phyloP scores from a whole-genome alignment of 163 green algal genomes.

The Scenedesmus sp. region DNA sequence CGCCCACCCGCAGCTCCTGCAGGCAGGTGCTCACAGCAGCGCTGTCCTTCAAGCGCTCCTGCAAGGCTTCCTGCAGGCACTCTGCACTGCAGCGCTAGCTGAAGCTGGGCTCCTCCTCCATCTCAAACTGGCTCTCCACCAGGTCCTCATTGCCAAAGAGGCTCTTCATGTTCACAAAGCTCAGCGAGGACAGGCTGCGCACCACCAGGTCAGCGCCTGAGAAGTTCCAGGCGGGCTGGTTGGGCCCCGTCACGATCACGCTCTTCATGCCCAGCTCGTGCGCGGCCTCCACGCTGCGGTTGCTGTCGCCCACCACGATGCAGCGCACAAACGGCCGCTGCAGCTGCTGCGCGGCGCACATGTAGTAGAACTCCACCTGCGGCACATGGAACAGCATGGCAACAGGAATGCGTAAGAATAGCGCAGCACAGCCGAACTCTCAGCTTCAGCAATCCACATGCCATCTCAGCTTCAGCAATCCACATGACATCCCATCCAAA shows the following conservation, averaged over 20 bases:
- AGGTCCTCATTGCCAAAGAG: slow-evolving; percentile 88
- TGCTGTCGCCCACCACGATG: slow-evolving; percentile 91
- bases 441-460: background rate
- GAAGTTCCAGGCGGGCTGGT: slow-evolving; percentile 91
- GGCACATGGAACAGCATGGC: background rate
- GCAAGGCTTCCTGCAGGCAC: background rate
- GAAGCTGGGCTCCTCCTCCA: slow-evolving; percentile 44
- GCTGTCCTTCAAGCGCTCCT: too few relatives aligned
- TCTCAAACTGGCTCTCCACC: slow-evolving; percentile 61
- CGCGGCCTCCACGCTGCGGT: slow-evolving; percentile 79
- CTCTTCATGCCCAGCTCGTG: slow-evolving; percentile 88
- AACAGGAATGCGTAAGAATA: background rate
- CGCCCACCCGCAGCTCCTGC: background rate
- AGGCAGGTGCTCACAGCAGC: background rate
- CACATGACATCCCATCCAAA: background rate
- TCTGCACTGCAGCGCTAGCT: background rate
- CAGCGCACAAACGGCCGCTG: slow-evolving; percentile 88
- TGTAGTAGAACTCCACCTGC: slow-evolving; percentile 51
- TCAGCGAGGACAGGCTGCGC: slow-evolving; percentile 81
- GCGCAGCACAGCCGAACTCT: background rate
- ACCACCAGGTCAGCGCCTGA: slow-evolving; percentile 92
- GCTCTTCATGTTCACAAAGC: slow-evolving; percentile 94
- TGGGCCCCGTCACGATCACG: slow-evolving; percentile 69
- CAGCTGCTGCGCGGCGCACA: slow-evolving; percentile 65
- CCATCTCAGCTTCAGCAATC: background rate